A percentile compares a stretch with the other conserved stretches of the same genome.
Evolutionary conservation across 306 rosid species (phyloP).

Genomic region (Comarum palustre): DNA sequence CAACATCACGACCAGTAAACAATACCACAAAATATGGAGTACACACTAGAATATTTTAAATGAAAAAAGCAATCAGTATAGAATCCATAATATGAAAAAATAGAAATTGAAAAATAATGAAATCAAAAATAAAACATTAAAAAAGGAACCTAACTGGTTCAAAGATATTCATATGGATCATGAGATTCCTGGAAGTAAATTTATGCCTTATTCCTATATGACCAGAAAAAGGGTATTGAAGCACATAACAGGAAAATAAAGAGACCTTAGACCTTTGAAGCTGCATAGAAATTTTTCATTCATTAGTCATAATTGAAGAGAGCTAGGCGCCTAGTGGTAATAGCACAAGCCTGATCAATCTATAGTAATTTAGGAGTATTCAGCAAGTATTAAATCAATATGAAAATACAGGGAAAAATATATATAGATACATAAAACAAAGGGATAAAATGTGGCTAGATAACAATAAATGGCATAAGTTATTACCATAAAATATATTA

Average conservation of each 20-base stretch:
- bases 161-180: slow-evolving; percentile 14
- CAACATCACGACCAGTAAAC: slow-evolving; percentile 61
- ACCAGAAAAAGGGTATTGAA: neutral
- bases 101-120: neutral
- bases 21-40: slow-evolving; percentile 83
- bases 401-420: neutral
- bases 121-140: neutral
- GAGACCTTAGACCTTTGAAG: neutral
- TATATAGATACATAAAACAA: no score
- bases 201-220: slow-evolving; percentile 15
- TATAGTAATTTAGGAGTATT: neutral
- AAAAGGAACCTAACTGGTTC: slow-evolving; percentile 11
- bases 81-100: neutral
- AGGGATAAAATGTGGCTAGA: neutral
- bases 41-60: slow-evolving; percentile 50
- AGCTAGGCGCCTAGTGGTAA: neutral
- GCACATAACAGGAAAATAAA: neutral
- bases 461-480: neutral
- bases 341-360: neutral
- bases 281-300: neutral
- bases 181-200: slow-evolving; percentile 6
- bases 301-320: neutral
- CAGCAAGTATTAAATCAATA: slow-evolving; percentile 6
- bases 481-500: slow-evolving; percentile 81
- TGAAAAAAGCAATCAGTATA: slow-evolving; percentile 9